Base-by-base conservation (phyloP, 192 early-diverging fungal genomes). In the Coemansia sp. region DNA sequence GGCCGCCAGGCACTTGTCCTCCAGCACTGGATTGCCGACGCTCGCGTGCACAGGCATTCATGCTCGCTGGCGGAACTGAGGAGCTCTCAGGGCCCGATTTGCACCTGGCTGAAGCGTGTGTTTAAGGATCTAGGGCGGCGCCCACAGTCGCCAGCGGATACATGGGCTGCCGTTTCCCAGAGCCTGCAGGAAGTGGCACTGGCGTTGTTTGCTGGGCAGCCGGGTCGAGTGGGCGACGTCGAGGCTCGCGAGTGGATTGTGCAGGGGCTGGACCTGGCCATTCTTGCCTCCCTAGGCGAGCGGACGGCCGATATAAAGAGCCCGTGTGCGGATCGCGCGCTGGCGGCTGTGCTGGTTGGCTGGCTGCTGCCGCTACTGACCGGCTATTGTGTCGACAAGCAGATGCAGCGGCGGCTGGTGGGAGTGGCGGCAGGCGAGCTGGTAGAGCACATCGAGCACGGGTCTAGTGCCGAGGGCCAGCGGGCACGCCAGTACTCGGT, bases 301-400 rank as follows among this genome's bases (percentile, higher is more conserved):
- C n/a, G n/a, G n/a, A n/a, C n/a, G n/a, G n/a, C n/a, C n/a, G n/a
- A n/a, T n/a, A n/a, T n/a, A n/a, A n/a, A n/a, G n/a, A n/a, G n/a
- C n/a, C n/a, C n/a, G n/a, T n/a, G n/a, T 26, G 35, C 32, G 27
- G 47, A 56, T 30, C 29, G 18, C 7, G 4, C 44, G 2, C 14
- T 59, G 17, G 8, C 3, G n/a, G 38, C 41, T 7, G 52, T 31
- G 5, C 12, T 53, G 8, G 42, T 40, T 13, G 27, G 26, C 27
- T 67, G 64, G 64, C 35, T 60, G 16, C 42, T 67, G 42, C 64
- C 64, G 11, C 18, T 60, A 40, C 56, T 67, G 13, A 54, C 51
- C 0, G 64, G 64, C 20, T 28, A 35, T 8, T 21, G 28, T 17
- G 19, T 31, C 16, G 51, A 22, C 23, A 35, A 14, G 14, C 22